Conservation (phyloP, 2,329 filamentous ascomycete species). For the Epichloe gansuensis region DNA sequence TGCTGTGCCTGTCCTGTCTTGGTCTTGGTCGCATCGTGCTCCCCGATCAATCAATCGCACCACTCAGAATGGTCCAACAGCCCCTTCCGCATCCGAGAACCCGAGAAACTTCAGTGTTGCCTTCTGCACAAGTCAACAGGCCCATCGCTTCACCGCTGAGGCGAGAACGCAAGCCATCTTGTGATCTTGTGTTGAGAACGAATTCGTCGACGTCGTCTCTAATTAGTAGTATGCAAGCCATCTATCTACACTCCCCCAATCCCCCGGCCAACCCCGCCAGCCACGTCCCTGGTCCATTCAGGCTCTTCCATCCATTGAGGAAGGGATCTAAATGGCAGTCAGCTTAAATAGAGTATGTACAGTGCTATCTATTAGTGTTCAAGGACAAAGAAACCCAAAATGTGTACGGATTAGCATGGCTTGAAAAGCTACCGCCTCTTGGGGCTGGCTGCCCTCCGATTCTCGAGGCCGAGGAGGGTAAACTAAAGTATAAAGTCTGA, state of each 20-base stretch:
- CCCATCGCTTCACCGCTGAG: neutral
- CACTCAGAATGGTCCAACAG: neutral
- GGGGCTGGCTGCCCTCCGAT: neutral
- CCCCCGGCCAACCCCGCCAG: neutral
- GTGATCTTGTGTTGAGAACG: neutral
- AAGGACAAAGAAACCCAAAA: neutral
- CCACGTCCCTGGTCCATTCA: neutral
- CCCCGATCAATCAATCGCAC: neutral
- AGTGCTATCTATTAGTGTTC: no score
- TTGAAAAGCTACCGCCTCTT: neutral
- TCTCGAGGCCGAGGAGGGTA: neutral
- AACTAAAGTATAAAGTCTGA: neutral
- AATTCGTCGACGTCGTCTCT: neutral
- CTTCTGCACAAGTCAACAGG: neutral
- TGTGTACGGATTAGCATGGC: no score
- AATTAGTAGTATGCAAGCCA: neutral
- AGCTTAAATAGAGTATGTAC: no score
- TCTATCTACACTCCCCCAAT: neutral
- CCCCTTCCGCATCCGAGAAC: neutral
- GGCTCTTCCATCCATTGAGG: neutral
- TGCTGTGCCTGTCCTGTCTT: neutral
- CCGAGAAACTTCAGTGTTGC: neutral
- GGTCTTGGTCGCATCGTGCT: neutral
- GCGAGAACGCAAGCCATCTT: neutral
- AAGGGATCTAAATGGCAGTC: neutral